Percentiles rank a stretch among this genome's conserved stretches.
Conservation (phyloP, 139 green algal species). For the Spirogloea muscicola region DNA sequence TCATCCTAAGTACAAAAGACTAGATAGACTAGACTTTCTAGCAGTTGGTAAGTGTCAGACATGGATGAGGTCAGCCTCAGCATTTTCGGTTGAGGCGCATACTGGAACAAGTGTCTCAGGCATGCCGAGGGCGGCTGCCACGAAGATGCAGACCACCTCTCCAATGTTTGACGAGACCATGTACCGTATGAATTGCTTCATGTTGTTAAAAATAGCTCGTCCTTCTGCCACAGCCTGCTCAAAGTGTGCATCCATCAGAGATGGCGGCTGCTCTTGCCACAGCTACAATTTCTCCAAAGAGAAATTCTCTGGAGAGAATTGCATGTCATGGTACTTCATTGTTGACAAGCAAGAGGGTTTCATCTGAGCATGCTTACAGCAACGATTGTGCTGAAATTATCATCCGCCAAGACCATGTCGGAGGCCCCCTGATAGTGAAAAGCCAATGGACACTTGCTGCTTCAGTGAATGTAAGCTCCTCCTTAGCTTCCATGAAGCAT, state of each 20-base stretch:
- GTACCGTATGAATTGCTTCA: constrained; percentile 61
- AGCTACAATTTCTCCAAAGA: not conserved
- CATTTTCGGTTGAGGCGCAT: no score
- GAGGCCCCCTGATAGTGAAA: constrained; percentile 17
- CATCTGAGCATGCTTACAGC: constrained; percentile 9
- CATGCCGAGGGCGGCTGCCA: constrained; percentile 56
- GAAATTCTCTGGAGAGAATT: not conserved
- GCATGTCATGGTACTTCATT: not conserved
- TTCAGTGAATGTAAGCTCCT: not conserved
- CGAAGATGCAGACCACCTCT: constrained; percentile 61
- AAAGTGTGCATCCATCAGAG: no score
- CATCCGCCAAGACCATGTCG: constrained; percentile 60
- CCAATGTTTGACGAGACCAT: constrained; percentile 63
- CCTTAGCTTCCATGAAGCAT: not conserved
- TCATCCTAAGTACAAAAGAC: not conserved
- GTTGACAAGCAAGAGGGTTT: not conserved
- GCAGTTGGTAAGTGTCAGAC: no score
- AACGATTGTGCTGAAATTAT: constrained; percentile 61
- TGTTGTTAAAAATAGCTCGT: constrained; percentile 61
- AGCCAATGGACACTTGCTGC: not conserved
- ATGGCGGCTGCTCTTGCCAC: not conserved
- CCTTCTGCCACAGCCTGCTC: constrained; percentile 55
- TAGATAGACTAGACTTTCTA: no score
- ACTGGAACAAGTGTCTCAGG: constrained; percentile 55
- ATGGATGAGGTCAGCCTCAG: no score